A percentile compares a stretch with the other conserved stretches of the same genome.
Conservation (phyloP, 129 eudicot genomes). For the Solidago caesia region DNA sequence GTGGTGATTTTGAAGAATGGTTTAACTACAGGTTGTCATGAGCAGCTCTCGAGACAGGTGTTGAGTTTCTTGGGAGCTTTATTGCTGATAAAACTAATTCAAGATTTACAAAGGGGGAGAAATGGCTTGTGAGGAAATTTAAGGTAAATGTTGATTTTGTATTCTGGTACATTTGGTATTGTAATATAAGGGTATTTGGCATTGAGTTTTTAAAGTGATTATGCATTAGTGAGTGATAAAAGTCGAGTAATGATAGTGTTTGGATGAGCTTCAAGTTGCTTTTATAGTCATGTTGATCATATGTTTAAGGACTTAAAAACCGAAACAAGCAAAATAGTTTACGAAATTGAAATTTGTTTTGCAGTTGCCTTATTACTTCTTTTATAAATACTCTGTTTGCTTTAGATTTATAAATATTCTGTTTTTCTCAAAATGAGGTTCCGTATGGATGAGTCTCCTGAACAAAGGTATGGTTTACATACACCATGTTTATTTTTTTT, state of each 20-base stretch:
- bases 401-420: too few species aligned
- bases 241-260: background rate
- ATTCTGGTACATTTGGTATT: conserved; percentile 7
- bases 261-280: background rate
- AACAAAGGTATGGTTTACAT: too few species aligned
- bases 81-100: conserved; percentile 74
- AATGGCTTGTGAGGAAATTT: conserved; percentile 98
- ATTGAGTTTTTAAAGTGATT: background rate
- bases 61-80: conserved; percentile 90
- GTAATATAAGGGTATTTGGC: background rate
- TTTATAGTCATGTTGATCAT: background rate
- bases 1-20: conserved; percentile 99
- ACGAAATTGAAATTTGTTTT: too few species aligned
- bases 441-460: too few species aligned
- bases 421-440: too few species aligned
- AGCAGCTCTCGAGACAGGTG: conserved; percentile 99
- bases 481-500: too few species aligned
- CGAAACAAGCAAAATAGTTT: too few species aligned
- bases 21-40: conserved; percentile 90
- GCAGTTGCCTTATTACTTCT: too few species aligned
- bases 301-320: background rate
- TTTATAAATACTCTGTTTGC: too few species aligned
- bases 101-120: conserved; percentile 79
- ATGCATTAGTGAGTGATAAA: background rate
- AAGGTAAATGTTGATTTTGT: conserved; percentile 53